Evolutionary conservation across 148 eudicot species (phyloP).

Genomic region (Vaccinium vitisidaea): DNA sequence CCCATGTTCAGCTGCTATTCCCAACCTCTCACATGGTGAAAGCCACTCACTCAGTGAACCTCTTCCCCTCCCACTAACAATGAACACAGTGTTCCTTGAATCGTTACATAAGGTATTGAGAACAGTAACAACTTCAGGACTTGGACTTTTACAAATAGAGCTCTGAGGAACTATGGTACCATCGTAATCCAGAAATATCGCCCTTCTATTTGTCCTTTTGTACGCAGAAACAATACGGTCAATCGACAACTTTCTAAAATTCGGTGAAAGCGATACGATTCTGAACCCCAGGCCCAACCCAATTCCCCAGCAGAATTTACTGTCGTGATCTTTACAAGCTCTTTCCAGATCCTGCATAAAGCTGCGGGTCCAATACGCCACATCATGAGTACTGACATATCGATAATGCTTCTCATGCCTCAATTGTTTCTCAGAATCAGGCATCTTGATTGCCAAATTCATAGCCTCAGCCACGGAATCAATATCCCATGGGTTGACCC

Average conservation of each 20-base stretch:
- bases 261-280: constrained; percentile 87
- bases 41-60: constrained; percentile 63
- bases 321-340: constrained; percentile 73
- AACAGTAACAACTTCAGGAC: constrained; percentile 44
- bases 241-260: constrained; percentile 67
- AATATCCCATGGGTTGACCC: constrained; percentile 84
- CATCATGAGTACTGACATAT: constrained; percentile 86
- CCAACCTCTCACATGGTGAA: constrained; percentile 56
- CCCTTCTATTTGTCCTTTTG: constrained; percentile 64
- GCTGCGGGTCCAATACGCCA: constrained; percentile 86
- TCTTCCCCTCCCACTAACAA: constrained; percentile 71
- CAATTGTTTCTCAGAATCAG: constrained; percentile 52
- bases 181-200: constrained; percentile 78
- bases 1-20: constrained; percentile 80
- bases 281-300: constrained; percentile 84
- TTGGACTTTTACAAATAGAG: constrained; percentile 51
- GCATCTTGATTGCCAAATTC: constrained; percentile 55
- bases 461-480: constrained; percentile 70
- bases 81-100: constrained; percentile 64
- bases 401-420: constrained; percentile 78
- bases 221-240: constrained; percentile 70
- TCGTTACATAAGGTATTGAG: constrained; percentile 56
- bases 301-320: constrained; percentile 81
- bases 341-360: constrained; percentile 83
- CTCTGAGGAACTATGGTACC: constrained; percentile 62